Percentiles rank a stretch among this genome's conserved stretches.
Evolutionary conservation across 1,284 basidiomycete species (phyloP).

Genomic region (Megacollybia platyphylla): DNA sequence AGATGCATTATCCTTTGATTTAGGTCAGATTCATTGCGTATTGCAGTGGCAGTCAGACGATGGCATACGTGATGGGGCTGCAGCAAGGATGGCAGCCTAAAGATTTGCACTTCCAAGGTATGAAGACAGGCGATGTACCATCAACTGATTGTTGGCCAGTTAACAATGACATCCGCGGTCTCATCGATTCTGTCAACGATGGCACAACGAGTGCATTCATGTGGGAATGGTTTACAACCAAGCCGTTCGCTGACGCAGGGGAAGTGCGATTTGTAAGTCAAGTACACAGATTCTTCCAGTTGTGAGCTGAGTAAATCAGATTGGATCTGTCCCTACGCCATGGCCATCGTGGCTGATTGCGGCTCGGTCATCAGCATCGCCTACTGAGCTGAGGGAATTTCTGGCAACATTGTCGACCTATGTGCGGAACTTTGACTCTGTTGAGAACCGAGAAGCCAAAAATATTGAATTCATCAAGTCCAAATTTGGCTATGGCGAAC

Average conservation of each 20-base stretch:
- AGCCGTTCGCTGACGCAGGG: slow-evolving; percentile 78
- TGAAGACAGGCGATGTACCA: slow-evolving; percentile 6
- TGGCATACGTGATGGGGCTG: slow-evolving; percentile 90
- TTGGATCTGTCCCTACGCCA: slow-evolving; percentile 81
- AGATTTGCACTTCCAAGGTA: slow-evolving; percentile 68
- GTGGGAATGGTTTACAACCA: slow-evolving; percentile 99
- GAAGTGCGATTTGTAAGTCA: slow-evolving; percentile 70
- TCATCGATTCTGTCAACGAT: slow-evolving; percentile 85
- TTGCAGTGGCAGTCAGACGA: slow-evolving; percentile 74
- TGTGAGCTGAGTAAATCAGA: slow-evolving; percentile 27
- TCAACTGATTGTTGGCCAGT: slow-evolving; percentile 30
- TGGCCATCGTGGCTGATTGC: slow-evolving; percentile 97
- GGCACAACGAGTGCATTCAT: slow-evolving; percentile 75
- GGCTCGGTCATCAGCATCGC: slow-evolving; percentile 52
- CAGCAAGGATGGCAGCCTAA: slow-evolving; percentile 74
- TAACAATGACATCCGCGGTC: slow-evolving; percentile 82
- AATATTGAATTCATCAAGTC: slow-evolving; percentile 68
- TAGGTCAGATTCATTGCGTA: background rate
- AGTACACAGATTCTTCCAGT: background rate
- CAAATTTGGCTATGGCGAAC: slow-evolving; percentile 71
- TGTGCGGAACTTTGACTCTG: slow-evolving; percentile 59
- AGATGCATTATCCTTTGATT: background rate
- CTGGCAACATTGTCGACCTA: slow-evolving; percentile 50
- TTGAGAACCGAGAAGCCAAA: slow-evolving; percentile 40
- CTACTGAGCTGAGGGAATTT: slow-evolving; percentile 45